Percentiles rank a stretch among this genome's conserved stretches.
Conservation (phyloP, 163 green algal genomes). For the Coccomyxa subellipsoidea region DNA sequence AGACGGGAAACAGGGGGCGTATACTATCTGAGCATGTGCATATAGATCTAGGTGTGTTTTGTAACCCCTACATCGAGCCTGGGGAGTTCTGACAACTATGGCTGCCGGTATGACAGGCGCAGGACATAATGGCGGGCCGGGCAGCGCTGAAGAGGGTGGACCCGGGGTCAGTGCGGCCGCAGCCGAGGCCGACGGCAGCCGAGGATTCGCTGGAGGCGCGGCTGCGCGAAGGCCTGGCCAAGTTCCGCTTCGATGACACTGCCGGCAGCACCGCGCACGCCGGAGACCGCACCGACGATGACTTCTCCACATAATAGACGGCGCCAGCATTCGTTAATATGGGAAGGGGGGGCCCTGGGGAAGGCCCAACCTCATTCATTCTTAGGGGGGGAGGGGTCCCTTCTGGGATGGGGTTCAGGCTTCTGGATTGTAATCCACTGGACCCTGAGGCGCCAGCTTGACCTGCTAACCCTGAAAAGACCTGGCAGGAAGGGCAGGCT, state of each 20-base stretch:
- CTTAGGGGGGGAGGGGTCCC: too few species aligned
- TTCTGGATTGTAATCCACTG: too few species aligned
- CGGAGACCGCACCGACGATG: background rate
- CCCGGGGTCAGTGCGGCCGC: background rate
- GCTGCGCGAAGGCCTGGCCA: conserved; percentile 37
- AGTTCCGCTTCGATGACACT: conserved; percentile 42
- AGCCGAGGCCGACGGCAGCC: background rate
- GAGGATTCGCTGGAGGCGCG: conserved; percentile 32
- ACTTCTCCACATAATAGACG: background rate
- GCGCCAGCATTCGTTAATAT: too few species aligned
- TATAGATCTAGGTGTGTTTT: too few species aligned
- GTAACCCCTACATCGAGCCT: background rate
- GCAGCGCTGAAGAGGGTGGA: conserved; percentile 39
- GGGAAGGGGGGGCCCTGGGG: too few species aligned
- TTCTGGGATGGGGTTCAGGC: too few species aligned
- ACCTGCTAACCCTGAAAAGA: too few species aligned
- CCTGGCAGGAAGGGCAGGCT: too few species aligned
- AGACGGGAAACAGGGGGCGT: too few species aligned
- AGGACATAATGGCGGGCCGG: conserved; percentile 37
- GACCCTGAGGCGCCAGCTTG: too few species aligned
- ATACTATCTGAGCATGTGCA: too few species aligned
- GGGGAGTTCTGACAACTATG: background rate
- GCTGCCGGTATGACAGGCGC: background rate
- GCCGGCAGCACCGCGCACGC: background rate
- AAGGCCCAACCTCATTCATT: too few species aligned